Conservation (phyloP, 345 rosid genomes). For the Ricinus communis region DNA sequence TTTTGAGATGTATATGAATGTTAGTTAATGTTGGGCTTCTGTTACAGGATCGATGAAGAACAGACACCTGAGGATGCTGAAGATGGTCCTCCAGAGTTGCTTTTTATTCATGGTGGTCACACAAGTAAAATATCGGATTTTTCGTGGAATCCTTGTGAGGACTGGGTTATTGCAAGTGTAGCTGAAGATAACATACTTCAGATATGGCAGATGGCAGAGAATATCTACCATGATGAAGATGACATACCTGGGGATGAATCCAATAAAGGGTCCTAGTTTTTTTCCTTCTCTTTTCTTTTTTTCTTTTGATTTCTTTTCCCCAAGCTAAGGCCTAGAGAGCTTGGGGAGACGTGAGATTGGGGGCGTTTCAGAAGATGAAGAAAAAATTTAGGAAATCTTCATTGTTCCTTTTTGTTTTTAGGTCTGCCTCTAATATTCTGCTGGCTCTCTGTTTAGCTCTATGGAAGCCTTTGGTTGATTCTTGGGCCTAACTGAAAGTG, state of each 20-base stretch:
- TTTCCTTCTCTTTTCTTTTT: too few relatives aligned
- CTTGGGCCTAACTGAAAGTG: neutral
- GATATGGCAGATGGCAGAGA: constrained; percentile 99
- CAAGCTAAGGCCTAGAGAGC: neutral
- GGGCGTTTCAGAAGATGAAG: too few relatives aligned
- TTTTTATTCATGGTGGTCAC: constrained; percentile 98
- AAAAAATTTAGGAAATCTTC: neutral
- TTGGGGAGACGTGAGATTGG: too few relatives aligned
- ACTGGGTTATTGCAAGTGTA: constrained; percentile 95
- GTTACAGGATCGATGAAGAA: constrained; percentile 35
- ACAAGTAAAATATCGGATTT: constrained; percentile 98
- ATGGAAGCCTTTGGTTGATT: neutral
- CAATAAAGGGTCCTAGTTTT: constrained; percentile 45
- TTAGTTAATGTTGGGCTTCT: constrained; percentile 5
- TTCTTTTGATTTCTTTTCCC: constrained; percentile 4
- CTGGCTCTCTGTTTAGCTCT: neutral
- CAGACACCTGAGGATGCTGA: constrained; percentile 66
- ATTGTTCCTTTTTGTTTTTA: neutral
- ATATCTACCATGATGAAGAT: constrained; percentile 95
- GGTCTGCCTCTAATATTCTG: neutral
- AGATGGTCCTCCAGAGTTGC: constrained; percentile 99
- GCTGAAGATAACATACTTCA: constrained; percentile 99
- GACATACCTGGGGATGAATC: constrained; percentile 85
- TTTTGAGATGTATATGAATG: neutral
- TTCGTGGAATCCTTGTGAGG: constrained; percentile 99